phyloP scores from a whole-genome alignment of 768 basidiomycete species.

The Omphalotus guepiniiformis region DNA sequence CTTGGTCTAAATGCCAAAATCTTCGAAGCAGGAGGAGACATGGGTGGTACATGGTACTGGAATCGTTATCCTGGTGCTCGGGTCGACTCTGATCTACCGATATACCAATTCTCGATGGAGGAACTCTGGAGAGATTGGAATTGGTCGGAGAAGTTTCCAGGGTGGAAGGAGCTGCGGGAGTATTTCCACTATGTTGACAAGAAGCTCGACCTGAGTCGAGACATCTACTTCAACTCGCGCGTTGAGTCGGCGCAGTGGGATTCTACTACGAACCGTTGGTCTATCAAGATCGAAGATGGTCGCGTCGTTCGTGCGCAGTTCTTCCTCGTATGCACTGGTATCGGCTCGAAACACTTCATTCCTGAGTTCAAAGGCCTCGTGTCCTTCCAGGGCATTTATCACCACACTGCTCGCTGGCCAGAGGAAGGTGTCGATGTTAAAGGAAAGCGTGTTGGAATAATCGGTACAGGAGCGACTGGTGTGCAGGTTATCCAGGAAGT shows the following conservation, averaged over 20 bases:
- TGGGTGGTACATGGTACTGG: constrained; percentile 6
- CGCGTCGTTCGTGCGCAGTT: neutral
- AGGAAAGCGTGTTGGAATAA: constrained; percentile 7
- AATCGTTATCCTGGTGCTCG: constrained; percentile 2
- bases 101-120: constrained; percentile 8
- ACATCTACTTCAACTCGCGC: constrained; percentile 5
- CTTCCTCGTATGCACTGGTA: constrained; percentile 5
- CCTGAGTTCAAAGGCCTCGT: constrained; percentile 7
- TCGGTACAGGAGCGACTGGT: constrained; percentile 5
- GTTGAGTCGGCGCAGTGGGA: constrained; percentile 5
- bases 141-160: constrained; percentile 1
- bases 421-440: constrained; percentile 1
- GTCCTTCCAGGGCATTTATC: neutral
- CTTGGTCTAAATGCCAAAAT: constrained; percentile 4
- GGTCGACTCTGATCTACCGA: constrained; percentile 6
- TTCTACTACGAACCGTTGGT: neutral
- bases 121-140: constrained; percentile 2
- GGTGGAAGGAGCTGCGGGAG: constrained; percentile 2
- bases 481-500: constrained; percentile 14
- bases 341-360: neutral
- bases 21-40: neutral
- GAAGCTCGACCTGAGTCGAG: constrained; percentile 2
- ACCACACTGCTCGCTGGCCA: constrained; percentile 7
- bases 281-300: constrained; percentile 2
- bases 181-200: constrained; percentile 7